Conservation (phyloP, 2,329 filamentous ascomycete genomes). For the Colletotrichum sp. region DNA sequence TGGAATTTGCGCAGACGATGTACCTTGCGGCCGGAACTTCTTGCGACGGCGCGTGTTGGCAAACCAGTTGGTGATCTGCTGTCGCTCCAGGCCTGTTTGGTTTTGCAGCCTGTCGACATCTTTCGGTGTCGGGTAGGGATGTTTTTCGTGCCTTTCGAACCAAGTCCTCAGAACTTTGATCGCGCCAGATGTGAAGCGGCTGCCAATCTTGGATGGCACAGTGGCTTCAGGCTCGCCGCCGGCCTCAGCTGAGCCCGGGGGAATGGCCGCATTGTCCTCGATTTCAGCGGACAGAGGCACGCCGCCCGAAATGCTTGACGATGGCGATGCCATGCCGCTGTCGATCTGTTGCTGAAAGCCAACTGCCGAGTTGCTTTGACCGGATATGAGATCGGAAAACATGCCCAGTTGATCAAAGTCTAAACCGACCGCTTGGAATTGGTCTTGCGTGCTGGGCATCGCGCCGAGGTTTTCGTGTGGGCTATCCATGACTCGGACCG, state of each 20-base stretch:
- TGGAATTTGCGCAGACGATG: constrained; percentile 56
- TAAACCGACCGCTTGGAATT: neutral
- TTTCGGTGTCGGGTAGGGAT: constrained; percentile 71
- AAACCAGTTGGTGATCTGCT: constrained; percentile 74
- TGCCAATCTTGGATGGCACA: neutral
- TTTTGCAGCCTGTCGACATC: constrained; percentile 65
- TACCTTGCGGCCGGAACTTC: constrained; percentile 58
- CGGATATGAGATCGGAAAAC: neutral
- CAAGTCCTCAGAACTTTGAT: constrained; percentile 65
- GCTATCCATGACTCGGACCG: neutral
- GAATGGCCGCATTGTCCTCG: neutral
- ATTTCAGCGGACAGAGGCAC: neutral
- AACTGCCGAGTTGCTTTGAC: neutral
- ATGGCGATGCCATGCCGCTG: neutral
- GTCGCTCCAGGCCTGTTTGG: constrained; percentile 64
- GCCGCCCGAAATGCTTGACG: neutral
- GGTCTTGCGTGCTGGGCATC: neutral
- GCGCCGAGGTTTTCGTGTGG: neutral
- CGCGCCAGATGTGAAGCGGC: constrained; percentile 15
- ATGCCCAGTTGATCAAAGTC: neutral
- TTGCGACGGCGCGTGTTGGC: constrained; percentile 70
- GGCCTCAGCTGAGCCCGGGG: neutral
- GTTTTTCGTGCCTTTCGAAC: constrained; percentile 64
- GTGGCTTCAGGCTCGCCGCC: neutral
- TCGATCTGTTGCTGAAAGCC: neutral